Conservation (phyloP, 345 rosid genomes). For the Citrus sinensis region DNA sequence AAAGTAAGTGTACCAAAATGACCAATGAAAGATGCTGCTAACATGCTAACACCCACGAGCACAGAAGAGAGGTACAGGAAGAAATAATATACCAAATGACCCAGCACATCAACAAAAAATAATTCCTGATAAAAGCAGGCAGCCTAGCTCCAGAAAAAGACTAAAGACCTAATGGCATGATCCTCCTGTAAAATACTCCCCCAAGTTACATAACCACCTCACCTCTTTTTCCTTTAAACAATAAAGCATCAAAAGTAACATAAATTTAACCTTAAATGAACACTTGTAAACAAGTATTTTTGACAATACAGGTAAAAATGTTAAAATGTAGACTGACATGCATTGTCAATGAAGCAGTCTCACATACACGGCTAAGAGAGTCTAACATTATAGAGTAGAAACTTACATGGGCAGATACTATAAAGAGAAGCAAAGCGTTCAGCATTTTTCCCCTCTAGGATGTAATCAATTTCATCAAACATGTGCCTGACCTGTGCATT, state of each 20-base stretch:
- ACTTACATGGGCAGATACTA: constrained; percentile 52
- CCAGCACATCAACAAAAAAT: background rate
- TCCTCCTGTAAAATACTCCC: background rate
- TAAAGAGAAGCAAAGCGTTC: constrained; percentile 87
- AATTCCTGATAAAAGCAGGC: background rate
- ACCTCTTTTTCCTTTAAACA: background rate
- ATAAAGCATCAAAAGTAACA: background rate
- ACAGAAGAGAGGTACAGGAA: background rate
- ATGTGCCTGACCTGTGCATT: constrained; percentile 94
- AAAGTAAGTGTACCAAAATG: background rate
- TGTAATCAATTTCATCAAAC: constrained; percentile 95
- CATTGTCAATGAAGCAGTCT: background rate
- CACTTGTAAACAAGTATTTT: background rate
- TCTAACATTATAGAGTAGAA: background rate
- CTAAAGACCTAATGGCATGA: background rate
- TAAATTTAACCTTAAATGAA: background rate
- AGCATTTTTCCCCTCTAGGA: constrained; percentile 89
- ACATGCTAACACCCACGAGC: background rate
- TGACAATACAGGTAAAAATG: background rate
- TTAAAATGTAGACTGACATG: background rate
- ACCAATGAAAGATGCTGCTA: background rate
- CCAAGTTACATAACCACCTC: background rate
- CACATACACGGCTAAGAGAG: background rate
- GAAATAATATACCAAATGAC: background rate
- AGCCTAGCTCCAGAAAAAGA: background rate